phyloP scores from a whole-genome alignment of 2,329 filamentous ascomycete species.

The Erysiphe pulchra region DNA sequence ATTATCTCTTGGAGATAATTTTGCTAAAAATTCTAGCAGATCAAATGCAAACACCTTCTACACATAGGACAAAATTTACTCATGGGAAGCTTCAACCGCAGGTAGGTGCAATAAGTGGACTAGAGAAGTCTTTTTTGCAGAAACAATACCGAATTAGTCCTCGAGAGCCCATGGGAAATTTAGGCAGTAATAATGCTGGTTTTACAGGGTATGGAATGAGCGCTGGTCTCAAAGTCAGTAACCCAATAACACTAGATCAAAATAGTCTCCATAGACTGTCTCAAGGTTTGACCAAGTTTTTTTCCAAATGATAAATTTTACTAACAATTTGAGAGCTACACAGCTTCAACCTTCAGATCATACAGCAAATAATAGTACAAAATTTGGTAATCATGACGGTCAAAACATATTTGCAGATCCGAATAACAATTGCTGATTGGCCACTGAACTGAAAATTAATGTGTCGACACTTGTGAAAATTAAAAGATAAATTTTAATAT shows the following conservation, averaged over 20 bases:
- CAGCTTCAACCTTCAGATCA: too few species aligned
- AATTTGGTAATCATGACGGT: too few species aligned
- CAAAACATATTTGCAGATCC: too few species aligned
- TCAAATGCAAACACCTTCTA: constrained; percentile 11
- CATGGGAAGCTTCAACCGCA: constrained; percentile 3
- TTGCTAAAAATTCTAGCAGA: constrained; percentile 4
- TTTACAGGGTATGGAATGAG: constrained; percentile 14
- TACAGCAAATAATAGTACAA: too few species aligned
- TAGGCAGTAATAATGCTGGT: constrained; percentile 6
- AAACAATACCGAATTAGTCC: constrained; percentile 6
- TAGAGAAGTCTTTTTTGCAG: constrained; percentile 1
- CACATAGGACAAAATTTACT: constrained; percentile 10
- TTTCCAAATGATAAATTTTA: too few species aligned
- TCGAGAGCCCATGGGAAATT: constrained; percentile 5
- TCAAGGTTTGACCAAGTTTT: too few species aligned
- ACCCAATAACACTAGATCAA: constrained; percentile 3
- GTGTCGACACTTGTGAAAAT: constrained; percentile 7
- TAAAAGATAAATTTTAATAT: constrained; percentile 4
- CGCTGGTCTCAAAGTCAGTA: constrained; percentile 14
- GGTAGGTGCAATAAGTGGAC: constrained; percentile 5
- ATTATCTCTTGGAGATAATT: not conserved
- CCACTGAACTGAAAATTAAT: constrained; percentile 5
- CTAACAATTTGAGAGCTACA: too few species aligned
- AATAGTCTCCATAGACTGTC: too few species aligned
- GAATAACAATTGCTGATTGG: too few species aligned